Conservation (phyloP, 352 stramenopile species). For the Plasmopara halstedii region DNA sequence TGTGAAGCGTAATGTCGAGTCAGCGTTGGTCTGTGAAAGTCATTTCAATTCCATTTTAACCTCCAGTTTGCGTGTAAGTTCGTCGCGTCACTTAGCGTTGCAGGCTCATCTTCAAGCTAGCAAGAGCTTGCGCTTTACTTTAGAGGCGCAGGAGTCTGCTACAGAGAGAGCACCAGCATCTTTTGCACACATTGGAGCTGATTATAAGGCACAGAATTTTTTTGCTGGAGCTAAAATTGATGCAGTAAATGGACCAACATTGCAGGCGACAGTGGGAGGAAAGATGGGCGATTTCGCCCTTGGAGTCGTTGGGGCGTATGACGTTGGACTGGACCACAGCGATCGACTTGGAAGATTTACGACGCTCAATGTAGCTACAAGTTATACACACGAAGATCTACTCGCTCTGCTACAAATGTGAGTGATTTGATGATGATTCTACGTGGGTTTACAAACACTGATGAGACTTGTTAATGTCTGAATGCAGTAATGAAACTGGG, state of each 20-base stretch:
- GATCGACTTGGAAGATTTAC: conserved; percentile 60
- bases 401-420: conserved; percentile 68
- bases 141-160: conserved; percentile 64
- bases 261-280: conserved; percentile 49
- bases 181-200: conserved; percentile 63
- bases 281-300: conserved; percentile 36
- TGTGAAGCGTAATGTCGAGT: conserved; percentile 58
- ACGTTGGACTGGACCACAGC: conserved; percentile 73
- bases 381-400: conserved; percentile 57
- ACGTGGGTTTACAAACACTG: too few species aligned
- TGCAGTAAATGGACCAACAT: conserved; percentile 67
- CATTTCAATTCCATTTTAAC: conserved; percentile 63
- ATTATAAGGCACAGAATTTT: conserved; percentile 36
- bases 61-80: conserved; percentile 56
- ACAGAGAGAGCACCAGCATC: conserved; percentile 59
- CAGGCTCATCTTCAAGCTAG: conserved; percentile 60
- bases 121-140: conserved; percentile 47
- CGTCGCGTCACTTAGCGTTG: conserved; percentile 55
- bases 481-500: conserved; percentile 55
- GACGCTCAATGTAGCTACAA: conserved; percentile 48
- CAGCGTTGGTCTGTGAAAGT: conserved; percentile 54
- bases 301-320: conserved; percentile 55
- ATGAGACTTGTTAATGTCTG: too few species aligned
- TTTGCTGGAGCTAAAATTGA: conserved; percentile 71
- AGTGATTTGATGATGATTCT: too few species aligned